Evolutionary conservation across 164 flowering plant species (phyloP).

Genomic region (Vitis vinifera): DNA sequence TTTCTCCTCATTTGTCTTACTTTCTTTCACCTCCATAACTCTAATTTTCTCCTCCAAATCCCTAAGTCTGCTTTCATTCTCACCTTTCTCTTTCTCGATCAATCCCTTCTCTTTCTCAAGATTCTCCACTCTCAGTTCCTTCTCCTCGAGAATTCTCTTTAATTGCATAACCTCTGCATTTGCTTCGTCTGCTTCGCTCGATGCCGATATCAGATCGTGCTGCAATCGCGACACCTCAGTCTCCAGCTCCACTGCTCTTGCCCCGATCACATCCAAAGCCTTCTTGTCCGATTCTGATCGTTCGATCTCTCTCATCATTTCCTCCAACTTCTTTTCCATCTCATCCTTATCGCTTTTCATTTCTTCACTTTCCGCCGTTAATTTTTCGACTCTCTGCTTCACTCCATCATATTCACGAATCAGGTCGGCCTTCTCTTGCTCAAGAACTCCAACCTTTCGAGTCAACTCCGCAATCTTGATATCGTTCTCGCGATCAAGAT

Average conservation of each 20-base stretch:
- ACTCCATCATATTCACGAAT: conserved; percentile 27
- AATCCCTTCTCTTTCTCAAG: conserved; percentile 35
- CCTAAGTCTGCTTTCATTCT: conserved; percentile 27
- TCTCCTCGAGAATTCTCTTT: conserved; percentile 38
- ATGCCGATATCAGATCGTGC: conserved; percentile 52
- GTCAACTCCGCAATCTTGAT: conserved; percentile 26
- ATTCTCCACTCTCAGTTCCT: conserved; percentile 23
- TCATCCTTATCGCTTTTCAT: conserved; percentile 30
- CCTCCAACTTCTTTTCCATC: conserved; percentile 25
- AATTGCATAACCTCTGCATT: conserved; percentile 31
- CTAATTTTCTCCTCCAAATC: conserved; percentile 35
- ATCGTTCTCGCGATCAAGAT: conserved; percentile 19
- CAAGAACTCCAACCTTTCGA: conserved; percentile 35
- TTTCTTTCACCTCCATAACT: conserved; percentile 26
- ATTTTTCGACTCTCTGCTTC: conserved; percentile 24
- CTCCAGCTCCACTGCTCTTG: conserved; percentile 60
- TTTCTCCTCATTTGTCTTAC: conserved; percentile 35
- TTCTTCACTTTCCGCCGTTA: conserved; percentile 39
- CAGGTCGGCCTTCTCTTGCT: conserved; percentile 39
- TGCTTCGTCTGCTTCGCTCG: conserved; percentile 42
- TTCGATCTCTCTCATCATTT: conserved; percentile 27
- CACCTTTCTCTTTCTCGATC: conserved; percentile 17
- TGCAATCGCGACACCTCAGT: conserved; percentile 61
- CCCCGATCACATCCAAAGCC: conserved; percentile 35
- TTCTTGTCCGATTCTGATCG: conserved; percentile 31